Evolutionary conservation across 1,139 yeast species (phyloP).

Genomic region (Yamadazyma atlantica): DNA sequence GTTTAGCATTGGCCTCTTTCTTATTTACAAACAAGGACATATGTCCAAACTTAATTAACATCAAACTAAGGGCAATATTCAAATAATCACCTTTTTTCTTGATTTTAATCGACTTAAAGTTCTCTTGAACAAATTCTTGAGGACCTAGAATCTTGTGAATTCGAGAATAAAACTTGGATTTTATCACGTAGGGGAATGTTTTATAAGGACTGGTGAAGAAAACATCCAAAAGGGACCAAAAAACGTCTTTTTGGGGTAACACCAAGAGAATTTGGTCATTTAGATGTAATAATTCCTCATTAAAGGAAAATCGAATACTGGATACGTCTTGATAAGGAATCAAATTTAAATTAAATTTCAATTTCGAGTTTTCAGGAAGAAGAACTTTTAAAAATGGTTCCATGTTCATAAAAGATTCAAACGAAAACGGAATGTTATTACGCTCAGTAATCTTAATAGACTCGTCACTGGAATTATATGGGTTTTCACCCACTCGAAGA

Average conservation of each 20-base stretch:
- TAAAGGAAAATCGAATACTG: neutral
- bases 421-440: conserved; percentile 3
- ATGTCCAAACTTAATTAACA: conserved; percentile 22
- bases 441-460: conserved; percentile 1
- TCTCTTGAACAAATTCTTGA: conserved; percentile 17
- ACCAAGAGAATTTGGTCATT: conserved; percentile 26
- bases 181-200: neutral
- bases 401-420: neutral
- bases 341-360: neutral
- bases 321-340: conserved; percentile 1
- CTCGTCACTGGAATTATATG: neutral
- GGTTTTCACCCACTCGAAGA: conserved; percentile 4
- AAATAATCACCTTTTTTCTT: conserved; percentile 23
- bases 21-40: conserved; percentile 22
- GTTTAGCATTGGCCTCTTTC: conserved; percentile 2
- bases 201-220: conserved; percentile 23
- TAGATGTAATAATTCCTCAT: conserved; percentile 17
- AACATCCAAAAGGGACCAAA: conserved; percentile 27
- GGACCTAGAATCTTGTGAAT: conserved; percentile 27
- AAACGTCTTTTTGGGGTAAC: conserved; percentile 28
- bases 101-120: conserved; percentile 15
- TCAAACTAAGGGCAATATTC: conserved; percentile 19
- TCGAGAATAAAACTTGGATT: neutral
- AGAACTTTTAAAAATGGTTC: conserved; percentile 1
- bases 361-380: neutral